These are phyloP conservation scores for Neurospora sp. DNA, from an alignment of 2,329 filamentous ascomycete species.

Conservation along the genomic window DNA sequence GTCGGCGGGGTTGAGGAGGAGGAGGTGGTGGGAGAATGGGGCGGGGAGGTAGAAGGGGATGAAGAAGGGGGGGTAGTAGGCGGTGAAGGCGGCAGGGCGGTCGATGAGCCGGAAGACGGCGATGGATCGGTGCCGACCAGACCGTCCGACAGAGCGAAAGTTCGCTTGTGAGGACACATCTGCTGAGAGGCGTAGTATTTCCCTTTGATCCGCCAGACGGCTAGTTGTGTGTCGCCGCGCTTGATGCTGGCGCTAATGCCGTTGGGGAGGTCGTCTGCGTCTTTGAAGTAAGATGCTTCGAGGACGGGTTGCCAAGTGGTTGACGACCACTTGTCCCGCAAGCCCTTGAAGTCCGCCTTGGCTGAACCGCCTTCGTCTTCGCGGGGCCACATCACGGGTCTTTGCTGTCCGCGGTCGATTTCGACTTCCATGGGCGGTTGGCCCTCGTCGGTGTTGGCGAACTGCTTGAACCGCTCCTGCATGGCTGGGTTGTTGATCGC, in stretches of 20 bases:
- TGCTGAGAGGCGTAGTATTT: constrained; percentile 81
- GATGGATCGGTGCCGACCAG: constrained; percentile 58
- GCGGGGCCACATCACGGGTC: constrained; percentile 70
- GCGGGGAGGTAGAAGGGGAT: background rate
- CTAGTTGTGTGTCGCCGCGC: constrained; percentile 80
- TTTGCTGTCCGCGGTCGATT: constrained; percentile 59
- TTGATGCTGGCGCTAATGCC: constrained; percentile 72
- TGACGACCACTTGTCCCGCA: constrained; percentile 49
- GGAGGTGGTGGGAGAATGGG: background rate
- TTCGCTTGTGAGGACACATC: constrained; percentile 89
- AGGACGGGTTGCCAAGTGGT: constrained; percentile 75
- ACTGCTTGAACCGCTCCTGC: constrained; percentile 66
- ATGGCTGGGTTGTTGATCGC: constrained; percentile 61
- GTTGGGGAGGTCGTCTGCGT: constrained; percentile 53
- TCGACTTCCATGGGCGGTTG: constrained; percentile 61
- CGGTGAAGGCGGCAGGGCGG: constrained; percentile 27
- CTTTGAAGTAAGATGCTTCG: constrained; percentile 57
- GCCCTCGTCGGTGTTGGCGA: constrained; percentile 70
- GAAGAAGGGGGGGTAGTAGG: background rate
- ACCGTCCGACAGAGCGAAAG: constrained; percentile 82
- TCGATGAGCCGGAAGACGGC: constrained; percentile 17
- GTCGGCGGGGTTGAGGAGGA: background rate
- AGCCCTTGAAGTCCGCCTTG: constrained; percentile 60
- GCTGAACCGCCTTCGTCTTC: constrained; percentile 39
- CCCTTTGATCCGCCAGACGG: constrained; percentile 74